phyloP scores from a whole-genome alignment of 2,329 filamentous ascomycete genomes.

The Conoideocrella luteorostrata region DNA sequence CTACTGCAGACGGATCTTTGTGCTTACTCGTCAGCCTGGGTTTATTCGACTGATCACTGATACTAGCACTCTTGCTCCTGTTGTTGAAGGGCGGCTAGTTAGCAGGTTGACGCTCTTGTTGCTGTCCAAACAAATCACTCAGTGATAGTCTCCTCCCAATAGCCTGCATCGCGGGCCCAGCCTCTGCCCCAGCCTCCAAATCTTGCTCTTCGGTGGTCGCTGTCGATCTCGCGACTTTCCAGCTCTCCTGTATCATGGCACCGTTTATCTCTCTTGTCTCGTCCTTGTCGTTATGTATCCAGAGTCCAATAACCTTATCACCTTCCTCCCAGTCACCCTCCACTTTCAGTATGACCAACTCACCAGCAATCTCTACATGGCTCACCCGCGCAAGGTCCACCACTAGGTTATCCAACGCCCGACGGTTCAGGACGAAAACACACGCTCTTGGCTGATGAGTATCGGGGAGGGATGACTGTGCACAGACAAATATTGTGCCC shows the following conservation, averaged over 20 bases:
- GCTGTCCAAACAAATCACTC: slow-evolving; percentile 37
- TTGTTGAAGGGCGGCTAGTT: neutral
- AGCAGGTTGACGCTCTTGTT: slow-evolving; percentile 13
- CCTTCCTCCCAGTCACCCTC: slow-evolving; percentile 27
- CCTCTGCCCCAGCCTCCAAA: slow-evolving; percentile 24
- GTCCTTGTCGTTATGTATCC: slow-evolving; percentile 46
- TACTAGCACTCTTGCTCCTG: no score
- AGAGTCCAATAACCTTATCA: slow-evolving; percentile 44
- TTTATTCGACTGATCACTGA: neutral
- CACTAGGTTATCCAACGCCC: slow-evolving; percentile 63
- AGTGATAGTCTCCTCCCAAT: slow-evolving; percentile 38
- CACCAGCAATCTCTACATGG: slow-evolving; percentile 56
- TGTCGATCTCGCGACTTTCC: slow-evolving; percentile 30
- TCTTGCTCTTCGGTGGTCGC: slow-evolving; percentile 22
- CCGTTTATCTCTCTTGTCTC: slow-evolving; percentile 36
- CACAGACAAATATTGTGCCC: slow-evolving; percentile 83
- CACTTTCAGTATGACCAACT: slow-evolving; percentile 45
- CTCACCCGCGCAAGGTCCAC: slow-evolving; percentile 55
- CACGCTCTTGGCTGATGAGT: slow-evolving; percentile 37
- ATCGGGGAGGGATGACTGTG: slow-evolving; percentile 41
- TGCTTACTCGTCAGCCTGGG: no score
- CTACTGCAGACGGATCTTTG: no score
- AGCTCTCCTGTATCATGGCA: slow-evolving; percentile 36
- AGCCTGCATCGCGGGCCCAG: slow-evolving; percentile 36
- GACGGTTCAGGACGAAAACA: slow-evolving; percentile 68